These are phyloP conservation scores for Trypanosoma brucei DNA, from an alignment of 208 protist genomes.

Conservation along the genomic window DNA sequence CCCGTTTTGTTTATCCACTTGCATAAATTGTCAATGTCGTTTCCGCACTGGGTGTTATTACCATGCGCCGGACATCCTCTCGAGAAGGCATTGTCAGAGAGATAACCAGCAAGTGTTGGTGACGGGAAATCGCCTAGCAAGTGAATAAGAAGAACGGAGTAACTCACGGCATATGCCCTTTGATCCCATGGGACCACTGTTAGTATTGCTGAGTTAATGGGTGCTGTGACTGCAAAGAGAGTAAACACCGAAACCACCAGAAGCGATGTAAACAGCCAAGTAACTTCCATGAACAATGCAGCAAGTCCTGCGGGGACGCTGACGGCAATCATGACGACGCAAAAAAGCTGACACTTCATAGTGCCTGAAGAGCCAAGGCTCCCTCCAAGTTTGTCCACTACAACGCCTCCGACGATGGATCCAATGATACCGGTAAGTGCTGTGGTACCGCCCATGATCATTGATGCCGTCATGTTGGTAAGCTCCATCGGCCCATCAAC, in stretches of 20 bases:
- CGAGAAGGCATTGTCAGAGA: constrained; percentile 57
- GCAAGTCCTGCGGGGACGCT: constrained; percentile 40
- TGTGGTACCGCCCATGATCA: constrained; percentile 59
- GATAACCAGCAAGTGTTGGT: constrained; percentile 57
- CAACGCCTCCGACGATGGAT: constrained; percentile 52
- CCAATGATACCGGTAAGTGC: constrained; percentile 61
- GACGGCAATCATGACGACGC: constrained; percentile 36
- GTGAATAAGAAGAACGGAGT: constrained; percentile 86
- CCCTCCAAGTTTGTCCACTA: constrained; percentile 67
- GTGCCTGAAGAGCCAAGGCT: constrained; percentile 33
- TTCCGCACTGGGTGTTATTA: not conserved
- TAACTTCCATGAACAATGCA: constrained; percentile 33
- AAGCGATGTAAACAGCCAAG: constrained; percentile 26
- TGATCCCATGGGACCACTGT: constrained; percentile 51
- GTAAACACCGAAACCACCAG: constrained; percentile 49
- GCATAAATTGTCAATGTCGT: constrained; percentile 23
- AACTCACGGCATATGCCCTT: constrained; percentile 80
- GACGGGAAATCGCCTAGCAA: constrained; percentile 87
- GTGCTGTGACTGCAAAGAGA: constrained; percentile 76
- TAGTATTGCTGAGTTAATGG: constrained; percentile 72
- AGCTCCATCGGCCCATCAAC: constrained; percentile 61
- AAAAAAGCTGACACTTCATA: constrained; percentile 56
- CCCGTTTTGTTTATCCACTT: constrained; percentile 29
- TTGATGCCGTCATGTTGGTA: constrained; percentile 28
- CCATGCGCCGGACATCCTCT: constrained; percentile 31